Conservation (phyloP, 1,139 yeast genomes). For the Chernovozyma sophiae-reginae region DNA sequence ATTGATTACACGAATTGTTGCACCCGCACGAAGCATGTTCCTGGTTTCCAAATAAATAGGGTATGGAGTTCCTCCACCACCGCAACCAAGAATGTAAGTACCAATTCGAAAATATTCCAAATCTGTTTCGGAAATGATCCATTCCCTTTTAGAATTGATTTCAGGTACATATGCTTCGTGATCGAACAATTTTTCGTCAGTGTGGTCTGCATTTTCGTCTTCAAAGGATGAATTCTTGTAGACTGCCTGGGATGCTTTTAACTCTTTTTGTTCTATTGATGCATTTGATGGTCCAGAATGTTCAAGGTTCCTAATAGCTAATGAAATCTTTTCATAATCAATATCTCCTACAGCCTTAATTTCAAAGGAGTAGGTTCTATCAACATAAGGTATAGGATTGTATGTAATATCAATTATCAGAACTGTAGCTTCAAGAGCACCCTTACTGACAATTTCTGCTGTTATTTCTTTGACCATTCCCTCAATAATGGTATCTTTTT, state of each 20-base stretch:
- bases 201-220: conserved; percentile 8
- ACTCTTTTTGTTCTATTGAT: conserved; percentile 4
- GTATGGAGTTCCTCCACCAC: conserved; percentile 50
- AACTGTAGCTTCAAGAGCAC: conserved; percentile 27
- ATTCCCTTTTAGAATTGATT: conserved; percentile 29
- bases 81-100: conserved; percentile 44
- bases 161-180: conserved; percentile 27
- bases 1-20: conserved; percentile 28
- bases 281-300: conserved; percentile 6
- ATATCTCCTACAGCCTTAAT: conserved; percentile 39
- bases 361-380: conserved; percentile 25
- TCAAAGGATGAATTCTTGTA: conserved; percentile 3
- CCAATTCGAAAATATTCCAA: conserved; percentile 40
- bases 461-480: conserved; percentile 18
- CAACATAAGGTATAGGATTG: conserved; percentile 39
- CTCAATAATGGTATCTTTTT: conserved; percentile 21
- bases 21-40: conserved; percentile 29
- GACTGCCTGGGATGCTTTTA: conserved; percentile 1
- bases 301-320: conserved; percentile 8
- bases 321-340: conserved; percentile 24
- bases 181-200: conserved; percentile 14
- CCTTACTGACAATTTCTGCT: conserved; percentile 19
- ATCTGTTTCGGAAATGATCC: conserved; percentile 36
- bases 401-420: conserved; percentile 24
- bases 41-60: conserved; percentile 31